Percentiles rank a stretch among this genome's conserved stretches.
Evolutionary conservation across 2,329 filamentous ascomycete genomes (phyloP).

Genomic region (Aspergillus fumigatus): DNA sequence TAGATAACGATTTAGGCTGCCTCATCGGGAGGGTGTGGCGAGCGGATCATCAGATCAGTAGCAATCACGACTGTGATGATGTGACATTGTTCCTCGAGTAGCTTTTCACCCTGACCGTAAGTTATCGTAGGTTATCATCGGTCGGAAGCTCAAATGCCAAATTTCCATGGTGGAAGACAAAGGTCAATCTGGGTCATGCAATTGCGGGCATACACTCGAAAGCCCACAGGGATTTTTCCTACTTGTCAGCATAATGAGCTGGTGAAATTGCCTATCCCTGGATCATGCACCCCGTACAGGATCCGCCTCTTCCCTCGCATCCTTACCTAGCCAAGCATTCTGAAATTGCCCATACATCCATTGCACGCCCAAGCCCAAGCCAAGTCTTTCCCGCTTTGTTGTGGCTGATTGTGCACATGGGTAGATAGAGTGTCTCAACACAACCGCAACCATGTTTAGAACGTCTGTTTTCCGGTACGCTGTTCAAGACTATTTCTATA

Average conservation of each 20-base stretch:
- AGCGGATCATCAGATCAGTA: not conserved
- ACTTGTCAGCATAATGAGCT: not conserved
- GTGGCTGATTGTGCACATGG: constrained; percentile 4
- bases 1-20: not conserved
- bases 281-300: not conserved
- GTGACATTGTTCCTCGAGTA: not conserved
- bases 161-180: not conserved
- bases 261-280: not conserved
- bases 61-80: not conserved
- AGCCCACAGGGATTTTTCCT: not conserved
- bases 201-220: not conserved
- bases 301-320: not conserved
- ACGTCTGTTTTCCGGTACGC: not conserved
- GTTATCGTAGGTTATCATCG: not conserved
- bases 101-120: not conserved
- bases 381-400: constrained; percentile 6
- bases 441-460: not conserved
- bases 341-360: constrained; percentile 6
- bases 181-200: not conserved
- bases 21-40: too few relatives aligned
- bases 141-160: not conserved
- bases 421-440: not conserved
- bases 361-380: constrained; percentile 2
- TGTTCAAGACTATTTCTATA: not conserved
- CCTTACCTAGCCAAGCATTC: constrained; percentile 22